Conservation (phyloP, 371 early-diverging fungal genomes). For the Sporodiniella umbellata region DNA sequence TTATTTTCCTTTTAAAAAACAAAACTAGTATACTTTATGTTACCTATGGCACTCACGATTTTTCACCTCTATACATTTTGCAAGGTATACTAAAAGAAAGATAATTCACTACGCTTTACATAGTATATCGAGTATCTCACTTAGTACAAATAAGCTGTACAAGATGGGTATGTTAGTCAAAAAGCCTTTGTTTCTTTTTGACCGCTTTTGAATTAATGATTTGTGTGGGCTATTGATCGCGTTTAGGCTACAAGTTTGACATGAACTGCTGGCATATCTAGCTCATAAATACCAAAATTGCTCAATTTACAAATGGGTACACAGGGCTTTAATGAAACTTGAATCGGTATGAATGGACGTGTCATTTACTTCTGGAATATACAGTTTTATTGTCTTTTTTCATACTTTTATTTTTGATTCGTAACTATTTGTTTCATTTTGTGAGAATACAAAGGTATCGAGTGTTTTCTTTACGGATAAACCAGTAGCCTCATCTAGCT, state of each 20-base stretch:
- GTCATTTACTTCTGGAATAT: constrained; percentile 2
- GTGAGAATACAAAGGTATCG: constrained; percentile 3
- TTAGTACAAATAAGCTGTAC: constrained; percentile 8
- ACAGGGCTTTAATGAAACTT: constrained; percentile 6
- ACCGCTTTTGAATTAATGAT: constrained; percentile 4
- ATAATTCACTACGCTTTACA: constrained; percentile 8
- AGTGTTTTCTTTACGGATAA: constrained; percentile 1
- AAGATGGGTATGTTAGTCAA: constrained; percentile 9
- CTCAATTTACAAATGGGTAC: constrained; percentile 11
- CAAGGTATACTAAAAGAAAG: constrained; percentile 2
- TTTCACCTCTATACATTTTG: constrained; percentile 11
- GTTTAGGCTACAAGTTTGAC: constrained; percentile 7
- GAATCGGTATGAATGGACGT: constrained; percentile 6
- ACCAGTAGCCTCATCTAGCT: neutral
- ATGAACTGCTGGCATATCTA: constrained; percentile 2
- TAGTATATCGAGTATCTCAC: constrained; percentile 12
- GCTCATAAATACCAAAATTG: constrained; percentile 5
- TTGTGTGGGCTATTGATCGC: constrained; percentile 4
- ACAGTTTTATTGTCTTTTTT: constrained; percentile 5
- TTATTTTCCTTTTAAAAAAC: constrained; percentile 12
- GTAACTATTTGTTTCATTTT: constrained; percentile 2
- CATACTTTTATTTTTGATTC: constrained; percentile 7
- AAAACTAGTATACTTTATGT: constrained; percentile 13
- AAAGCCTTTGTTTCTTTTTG: constrained; percentile 10
- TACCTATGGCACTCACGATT: constrained; percentile 8